Base-by-base conservation (phyloP, 129 eudicot species). In the Flaveria trinervia region DNA sequence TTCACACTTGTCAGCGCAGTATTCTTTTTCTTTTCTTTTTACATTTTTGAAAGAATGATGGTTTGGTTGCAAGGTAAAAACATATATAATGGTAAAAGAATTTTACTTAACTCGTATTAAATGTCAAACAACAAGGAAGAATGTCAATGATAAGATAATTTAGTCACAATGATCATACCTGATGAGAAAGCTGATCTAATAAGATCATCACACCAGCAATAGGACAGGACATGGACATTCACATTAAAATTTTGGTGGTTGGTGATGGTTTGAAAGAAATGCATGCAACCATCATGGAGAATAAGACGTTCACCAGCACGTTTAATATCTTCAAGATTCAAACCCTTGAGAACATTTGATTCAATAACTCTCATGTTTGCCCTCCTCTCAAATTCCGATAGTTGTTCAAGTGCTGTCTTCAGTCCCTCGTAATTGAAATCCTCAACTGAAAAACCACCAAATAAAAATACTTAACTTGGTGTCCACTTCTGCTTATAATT, bases 131-230 rank as follows among this genome's bases (percentile, higher is more conserved):
- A 59, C 36, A 10, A 57, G 33, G 14, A 59, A 25, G n/a, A 11
- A 12, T 9, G 26, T 26, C 18, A 52, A 52, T 62, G 15, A 36
- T 36, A 57, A 17, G 18, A 54, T 52, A n/a, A 30, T 36, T 3
- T 30, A 68, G 74, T 59, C 22, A n/a, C 46, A 46, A 77, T 28
- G 74, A 68, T 50, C 68, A 74, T 77, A 90, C 98, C 98, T 85
- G 97, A 80, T 22, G 97, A 87, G 72, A 93, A 88, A 65, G 89
- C 85, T 23, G 98, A 83, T 75, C 95, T 84, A 18, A 93, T 93
- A 72, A 93, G 91, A 87, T 93, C 98, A 72, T 78, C 96, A 66
- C 98, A 93, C 98, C 97, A 93, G 75, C 98, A 90, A 81, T 88
- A 93, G 3, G 98, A 93, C n/a, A 93, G 80, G 25, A 90, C 87